Percentiles rank a stretch among this genome's conserved stretches.
phyloP scores from a whole-genome alignment of 768 basidiomycete species.

The Termitomyces heimii region DNA sequence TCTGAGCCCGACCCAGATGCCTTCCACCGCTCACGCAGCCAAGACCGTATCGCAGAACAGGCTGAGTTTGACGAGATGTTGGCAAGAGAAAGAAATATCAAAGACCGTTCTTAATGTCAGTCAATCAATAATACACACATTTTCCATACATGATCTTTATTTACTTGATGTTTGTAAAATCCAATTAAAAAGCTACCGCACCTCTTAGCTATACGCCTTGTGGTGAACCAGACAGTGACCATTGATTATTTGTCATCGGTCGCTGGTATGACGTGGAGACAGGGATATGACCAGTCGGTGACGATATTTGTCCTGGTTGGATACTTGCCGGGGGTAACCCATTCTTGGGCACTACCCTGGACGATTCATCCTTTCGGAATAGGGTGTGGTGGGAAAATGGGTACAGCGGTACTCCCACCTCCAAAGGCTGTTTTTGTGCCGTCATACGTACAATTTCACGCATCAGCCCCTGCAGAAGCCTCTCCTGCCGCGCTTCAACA shows the following conservation, averaged over 20 bases:
- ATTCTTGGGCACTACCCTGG: slow-evolving; percentile 24
- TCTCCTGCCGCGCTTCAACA: slow-evolving; percentile 70
- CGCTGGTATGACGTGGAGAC: slow-evolving; percentile 11
- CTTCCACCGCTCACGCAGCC: slow-evolving; percentile 8
- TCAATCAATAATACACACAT: slow-evolving; percentile 6
- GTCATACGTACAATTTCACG: slow-evolving; percentile 80
- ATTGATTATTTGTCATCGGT: slow-evolving; percentile 9
- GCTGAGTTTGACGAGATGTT: slow-evolving; percentile 53
- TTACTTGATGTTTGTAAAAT: neutral
- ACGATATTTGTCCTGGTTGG: slow-evolving; percentile 23
- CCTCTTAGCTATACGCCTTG: slow-evolving; percentile 8
- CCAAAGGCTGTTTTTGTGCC: slow-evolving; percentile 71
- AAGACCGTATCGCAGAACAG: slow-evolving; percentile 41
- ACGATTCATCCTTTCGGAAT: slow-evolving; percentile 44
- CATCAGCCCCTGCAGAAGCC: slow-evolving; percentile 78
- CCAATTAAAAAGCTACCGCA: neutral
- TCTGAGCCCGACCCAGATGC: slow-evolving; percentile 1
- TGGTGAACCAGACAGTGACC: slow-evolving; percentile 20
- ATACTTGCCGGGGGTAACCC: slow-evolving; percentile 35
- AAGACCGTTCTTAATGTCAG: slow-evolving; percentile 5
- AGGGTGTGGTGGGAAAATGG: slow-evolving; percentile 70
- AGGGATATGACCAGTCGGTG: slow-evolving; percentile 8
- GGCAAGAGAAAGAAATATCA: slow-evolving; percentile 49
- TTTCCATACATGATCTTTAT: neutral
- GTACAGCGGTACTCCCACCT: slow-evolving; percentile 76